Conservation (phyloP, 495 filamentous ascomycete species). For the Penicillium atrosanguineum region DNA sequence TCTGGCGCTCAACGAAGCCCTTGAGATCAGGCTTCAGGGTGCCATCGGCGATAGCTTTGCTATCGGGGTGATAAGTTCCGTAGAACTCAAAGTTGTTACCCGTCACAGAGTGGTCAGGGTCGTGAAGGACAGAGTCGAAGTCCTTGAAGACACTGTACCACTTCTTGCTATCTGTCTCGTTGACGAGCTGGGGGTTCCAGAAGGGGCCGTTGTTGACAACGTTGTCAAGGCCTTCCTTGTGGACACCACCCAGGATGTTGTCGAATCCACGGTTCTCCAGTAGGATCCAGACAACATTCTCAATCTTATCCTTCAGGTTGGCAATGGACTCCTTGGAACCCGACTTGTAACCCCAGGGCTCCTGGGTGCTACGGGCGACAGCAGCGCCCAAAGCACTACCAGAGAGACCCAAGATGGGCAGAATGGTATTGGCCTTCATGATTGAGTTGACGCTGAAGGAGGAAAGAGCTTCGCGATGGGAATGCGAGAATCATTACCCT, state of each 20-base stretch:
- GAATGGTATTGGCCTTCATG: constrained; percentile 26
- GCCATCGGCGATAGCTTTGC: constrained; percentile 35
- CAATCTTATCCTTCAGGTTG: constrained; percentile 45
- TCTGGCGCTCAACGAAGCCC: constrained; percentile 51
- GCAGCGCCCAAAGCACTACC: constrained; percentile 21
- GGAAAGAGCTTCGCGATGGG: constrained; percentile 1
- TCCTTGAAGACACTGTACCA: constrained; percentile 40
- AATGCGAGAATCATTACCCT: constrained; percentile 14
- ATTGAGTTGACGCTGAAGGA: not conserved
- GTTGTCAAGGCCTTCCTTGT: constrained; percentile 39
- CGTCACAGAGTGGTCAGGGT: constrained; percentile 50
- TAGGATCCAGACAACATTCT: constrained; percentile 46
- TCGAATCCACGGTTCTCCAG: constrained; percentile 49
- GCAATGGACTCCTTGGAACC: constrained; percentile 31
- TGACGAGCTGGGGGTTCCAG: constrained; percentile 40
- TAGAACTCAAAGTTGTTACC: constrained; percentile 54
- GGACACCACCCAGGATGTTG: constrained; percentile 43
- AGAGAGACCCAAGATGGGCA: constrained; percentile 25
- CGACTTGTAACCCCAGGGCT: constrained; percentile 26
- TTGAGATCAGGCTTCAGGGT: constrained; percentile 33
- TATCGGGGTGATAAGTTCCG: constrained; percentile 43
- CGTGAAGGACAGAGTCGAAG: constrained; percentile 47
- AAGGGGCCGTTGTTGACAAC: constrained; percentile 44
- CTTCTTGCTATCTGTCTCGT: constrained; percentile 31
- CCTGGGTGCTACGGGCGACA: constrained; percentile 4